These are phyloP conservation scores for Hypoxylon sp. DNA, from an alignment of 2,329 filamentous ascomycete genomes.

Conservation along the genomic window DNA sequence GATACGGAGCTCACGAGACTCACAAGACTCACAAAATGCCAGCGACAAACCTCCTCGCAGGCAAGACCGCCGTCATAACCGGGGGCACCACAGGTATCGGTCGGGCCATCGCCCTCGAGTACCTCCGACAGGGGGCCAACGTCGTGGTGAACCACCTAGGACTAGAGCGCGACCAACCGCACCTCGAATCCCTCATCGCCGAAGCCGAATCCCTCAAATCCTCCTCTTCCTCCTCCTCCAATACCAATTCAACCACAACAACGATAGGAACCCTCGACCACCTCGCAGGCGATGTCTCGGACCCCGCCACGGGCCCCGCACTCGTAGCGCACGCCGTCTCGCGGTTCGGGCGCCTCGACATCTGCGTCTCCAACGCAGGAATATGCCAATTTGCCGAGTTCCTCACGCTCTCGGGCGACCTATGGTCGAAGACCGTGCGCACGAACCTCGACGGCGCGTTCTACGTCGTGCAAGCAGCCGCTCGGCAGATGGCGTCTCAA, in stretches of 20 bases:
- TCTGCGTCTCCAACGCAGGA: constrained; percentile 91
- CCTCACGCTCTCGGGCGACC: constrained; percentile 77
- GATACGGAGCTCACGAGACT: not conserved
- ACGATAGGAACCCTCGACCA: constrained; percentile 70
- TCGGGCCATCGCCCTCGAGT: constrained; percentile 85
- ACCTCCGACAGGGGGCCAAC: constrained; percentile 81
- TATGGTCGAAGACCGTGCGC: constrained; percentile 79
- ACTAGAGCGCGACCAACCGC: constrained; percentile 64
- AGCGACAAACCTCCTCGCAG: constrained; percentile 70
- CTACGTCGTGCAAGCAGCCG: constrained; percentile 87
- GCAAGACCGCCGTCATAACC: constrained; percentile 88
- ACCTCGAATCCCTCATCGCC: constrained; percentile 67
- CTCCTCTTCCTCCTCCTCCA: constrained; percentile 42
- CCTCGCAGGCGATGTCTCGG: constrained; percentile 82
- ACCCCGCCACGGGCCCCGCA: constrained; percentile 77
- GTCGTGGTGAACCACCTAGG: constrained; percentile 87
- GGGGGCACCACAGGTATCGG: constrained; percentile 91
- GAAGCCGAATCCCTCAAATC: constrained; percentile 65
- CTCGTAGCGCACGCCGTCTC: constrained; percentile 77
- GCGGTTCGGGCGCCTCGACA: constrained; percentile 74
- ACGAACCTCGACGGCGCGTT: constrained; percentile 93
- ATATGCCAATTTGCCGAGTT: constrained; percentile 92
- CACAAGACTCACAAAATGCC: constrained; percentile 56
- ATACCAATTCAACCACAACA: constrained; percentile 49
- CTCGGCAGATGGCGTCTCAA: constrained; percentile 82